These are phyloP conservation scores for Trifolium repens DNA, from an alignment of 306 rosid species.

Conservation along the genomic window DNA sequence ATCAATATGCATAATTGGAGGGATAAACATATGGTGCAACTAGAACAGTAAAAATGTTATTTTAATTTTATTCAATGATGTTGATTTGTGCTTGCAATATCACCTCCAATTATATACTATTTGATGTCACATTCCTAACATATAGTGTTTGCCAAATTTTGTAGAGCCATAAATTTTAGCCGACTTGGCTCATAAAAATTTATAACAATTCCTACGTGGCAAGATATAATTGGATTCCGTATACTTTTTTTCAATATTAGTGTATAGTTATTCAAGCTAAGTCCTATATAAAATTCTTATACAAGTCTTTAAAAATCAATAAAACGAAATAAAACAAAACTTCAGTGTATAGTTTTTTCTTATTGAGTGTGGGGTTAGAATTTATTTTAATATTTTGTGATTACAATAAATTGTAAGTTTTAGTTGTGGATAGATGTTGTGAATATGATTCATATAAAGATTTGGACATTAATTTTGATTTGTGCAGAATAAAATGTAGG, in stretches of 20 bases:
- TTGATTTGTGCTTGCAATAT: slow-evolving; percentile 32
- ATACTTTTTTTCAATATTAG: too few relatives aligned
- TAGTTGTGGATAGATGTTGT: too few relatives aligned
- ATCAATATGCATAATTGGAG: slow-evolving; percentile 5
- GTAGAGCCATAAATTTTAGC: background rate
- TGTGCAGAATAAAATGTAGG: too few relatives aligned
- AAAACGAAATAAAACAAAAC: background rate
- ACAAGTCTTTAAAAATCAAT: too few relatives aligned
- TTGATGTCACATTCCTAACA: slow-evolving; percentile 5
- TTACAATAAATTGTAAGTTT: too few relatives aligned
- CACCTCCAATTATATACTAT: slow-evolving; percentile 23
- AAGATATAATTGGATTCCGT: background rate
- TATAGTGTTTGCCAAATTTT: background rate
- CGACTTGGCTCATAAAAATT: background rate
- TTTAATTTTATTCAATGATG: slow-evolving; percentile 18
- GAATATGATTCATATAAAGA: too few relatives aligned
- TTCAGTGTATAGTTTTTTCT: background rate
- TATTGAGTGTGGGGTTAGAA: background rate
- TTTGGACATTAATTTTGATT: too few relatives aligned
- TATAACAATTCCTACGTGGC: background rate
- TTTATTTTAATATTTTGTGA: too few relatives aligned
- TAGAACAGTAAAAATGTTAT: slow-evolving; percentile 14
- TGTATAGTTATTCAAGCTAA: background rate
- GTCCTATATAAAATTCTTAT: too few relatives aligned
- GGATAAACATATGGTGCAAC: background rate